Evolutionary conservation across 2,329 filamentous ascomycete species (phyloP).

Genomic region (Phialocephala sp.): DNA sequence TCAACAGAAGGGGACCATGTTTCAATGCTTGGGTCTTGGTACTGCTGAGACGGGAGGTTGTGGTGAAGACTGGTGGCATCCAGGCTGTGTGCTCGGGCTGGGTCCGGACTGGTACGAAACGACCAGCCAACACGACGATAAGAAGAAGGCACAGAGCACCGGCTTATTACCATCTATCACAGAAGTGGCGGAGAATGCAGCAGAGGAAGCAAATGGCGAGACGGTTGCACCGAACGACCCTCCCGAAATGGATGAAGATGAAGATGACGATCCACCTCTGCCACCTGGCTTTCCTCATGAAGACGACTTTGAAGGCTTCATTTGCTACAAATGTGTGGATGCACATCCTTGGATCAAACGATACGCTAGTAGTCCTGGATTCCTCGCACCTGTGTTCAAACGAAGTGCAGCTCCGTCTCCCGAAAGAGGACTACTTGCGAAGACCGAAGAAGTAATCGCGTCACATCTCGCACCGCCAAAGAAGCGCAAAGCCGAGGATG

Average conservation of each 20-base stretch:
- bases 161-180: conserved; percentile 54
- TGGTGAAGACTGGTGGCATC: conserved; percentile 98
- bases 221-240: conserved; percentile 36
- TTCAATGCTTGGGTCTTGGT: conserved; percentile 89
- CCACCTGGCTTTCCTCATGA: conserved; percentile 88
- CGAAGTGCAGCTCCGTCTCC: conserved; percentile 42
- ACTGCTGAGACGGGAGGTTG: conserved; percentile 83
- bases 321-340: conserved; percentile 94
- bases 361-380: conserved; percentile 81
- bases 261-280: conserved; percentile 68
- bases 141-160: conserved; percentile 42
- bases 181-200: conserved; percentile 51
- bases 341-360: conserved; percentile 89
- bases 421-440: conserved; percentile 38
- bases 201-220: conserved; percentile 32
- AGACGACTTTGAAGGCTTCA: conserved; percentile 85
- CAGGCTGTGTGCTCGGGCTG: conserved; percentile 85
- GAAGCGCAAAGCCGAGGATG: conserved; percentile 70
- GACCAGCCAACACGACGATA: conserved; percentile 45
- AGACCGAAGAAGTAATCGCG: conserved; percentile 33
- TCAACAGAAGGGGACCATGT: conserved; percentile 96
- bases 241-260: conserved; percentile 43
- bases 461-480: conserved; percentile 46
- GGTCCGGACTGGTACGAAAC: conserved; percentile 73
- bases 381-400: conserved; percentile 73